Evolutionary conservation across 148 eudicot genomes (phyloP).

Genomic region (Chenopodium quinoa): DNA sequence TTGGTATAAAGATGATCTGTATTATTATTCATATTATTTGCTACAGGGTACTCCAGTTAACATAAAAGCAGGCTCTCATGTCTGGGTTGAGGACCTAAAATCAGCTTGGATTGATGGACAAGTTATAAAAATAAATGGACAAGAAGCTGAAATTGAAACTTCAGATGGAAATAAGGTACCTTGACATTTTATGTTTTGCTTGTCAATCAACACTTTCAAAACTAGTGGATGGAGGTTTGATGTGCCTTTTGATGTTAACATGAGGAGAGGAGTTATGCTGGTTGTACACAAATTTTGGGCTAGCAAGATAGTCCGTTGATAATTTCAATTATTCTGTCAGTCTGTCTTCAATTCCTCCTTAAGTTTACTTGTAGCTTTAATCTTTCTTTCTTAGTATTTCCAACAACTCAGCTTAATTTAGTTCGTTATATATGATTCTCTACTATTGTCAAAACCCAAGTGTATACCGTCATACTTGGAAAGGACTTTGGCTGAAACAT

Average conservation of each 20-base stretch:
- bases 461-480: no score
- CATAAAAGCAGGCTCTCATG: conserved; percentile 80
- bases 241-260: neutral
- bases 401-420: neutral
- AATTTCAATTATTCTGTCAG: no score
- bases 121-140: conserved; percentile 54
- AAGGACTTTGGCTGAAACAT: no score
- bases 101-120: conserved; percentile 78
- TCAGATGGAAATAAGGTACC: conserved; percentile 65
- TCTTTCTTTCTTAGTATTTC: neutral
- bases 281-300: neutral
- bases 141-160: conserved; percentile 62
- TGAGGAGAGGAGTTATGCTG: neutral
- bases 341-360: neutral
- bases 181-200: conserved; percentile 1
- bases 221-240: neutral
- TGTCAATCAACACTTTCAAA: conserved; percentile 4
- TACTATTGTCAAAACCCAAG: no score
- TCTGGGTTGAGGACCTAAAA: conserved; percentile 78
- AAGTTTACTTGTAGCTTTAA: neutral
- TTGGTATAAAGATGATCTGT: neutral
- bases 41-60: conserved; percentile 83
- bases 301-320: neutral
- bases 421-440: neutral
- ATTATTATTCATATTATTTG: conserved; percentile 4